Evolutionary conservation across 441 rosid genomes (phyloP).

Genomic region (Adansonia rubrostipa): DNA sequence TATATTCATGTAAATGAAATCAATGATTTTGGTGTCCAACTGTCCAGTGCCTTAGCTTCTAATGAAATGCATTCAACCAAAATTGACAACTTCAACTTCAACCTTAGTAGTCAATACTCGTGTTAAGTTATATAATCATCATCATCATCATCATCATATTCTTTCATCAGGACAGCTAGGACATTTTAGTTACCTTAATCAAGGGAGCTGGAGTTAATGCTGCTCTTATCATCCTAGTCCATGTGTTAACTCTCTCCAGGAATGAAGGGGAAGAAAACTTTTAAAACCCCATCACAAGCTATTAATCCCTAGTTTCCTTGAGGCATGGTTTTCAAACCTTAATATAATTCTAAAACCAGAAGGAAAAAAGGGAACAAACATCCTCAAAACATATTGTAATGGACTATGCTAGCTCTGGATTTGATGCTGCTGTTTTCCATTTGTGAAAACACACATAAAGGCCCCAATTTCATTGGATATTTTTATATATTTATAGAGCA

Average conservation of each 20-base stretch:
- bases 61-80: not conserved
- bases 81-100: not conserved
- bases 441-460: slow-evolving; percentile 1
- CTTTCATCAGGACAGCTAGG: not conserved
- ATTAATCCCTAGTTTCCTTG: not conserved
- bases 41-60: not conserved
- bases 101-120: not conserved
- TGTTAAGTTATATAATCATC: not conserved
- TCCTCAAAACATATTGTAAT: slow-evolving; percentile 9
- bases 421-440: not conserved
- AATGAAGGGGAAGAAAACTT: slow-evolving; percentile 11
- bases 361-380: not conserved
- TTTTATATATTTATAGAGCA: not conserved
- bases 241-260: slow-evolving; percentile 17
- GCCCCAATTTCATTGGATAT: slow-evolving; percentile 14
- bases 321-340: not conserved
- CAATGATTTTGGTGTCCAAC: too few species aligned
- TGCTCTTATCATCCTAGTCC: not conserved
- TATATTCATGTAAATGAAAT: not conserved
- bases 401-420: not conserved
- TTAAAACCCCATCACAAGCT: not conserved
- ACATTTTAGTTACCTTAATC: too few species aligned
- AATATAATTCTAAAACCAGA: not conserved
- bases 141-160: not conserved
- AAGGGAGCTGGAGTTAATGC: not conserved